Evolutionary conservation across 768 basidiomycete species (phyloP).

Genomic region (Tricholoma matsutake): DNA sequence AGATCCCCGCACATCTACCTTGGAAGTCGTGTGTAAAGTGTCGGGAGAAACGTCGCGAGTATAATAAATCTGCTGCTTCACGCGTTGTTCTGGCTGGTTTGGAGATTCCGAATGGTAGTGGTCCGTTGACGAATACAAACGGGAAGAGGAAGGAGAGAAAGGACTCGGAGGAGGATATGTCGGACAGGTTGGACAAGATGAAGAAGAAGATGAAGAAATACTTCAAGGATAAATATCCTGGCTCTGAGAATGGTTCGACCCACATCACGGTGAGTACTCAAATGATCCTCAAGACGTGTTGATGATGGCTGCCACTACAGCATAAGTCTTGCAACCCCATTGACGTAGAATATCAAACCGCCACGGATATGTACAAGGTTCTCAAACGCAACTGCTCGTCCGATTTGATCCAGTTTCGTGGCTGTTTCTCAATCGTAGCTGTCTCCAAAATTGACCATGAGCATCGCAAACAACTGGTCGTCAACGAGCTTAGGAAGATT

Average conservation of each 20-base stretch:
- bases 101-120: background rate
- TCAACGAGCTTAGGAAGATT: constrained; percentile 27
- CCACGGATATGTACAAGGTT: constrained; percentile 25
- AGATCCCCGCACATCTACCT: background rate
- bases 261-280: background rate
- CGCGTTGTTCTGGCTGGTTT: background rate
- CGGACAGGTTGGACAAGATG: constrained; percentile 15
- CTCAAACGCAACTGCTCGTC: constrained; percentile 10
- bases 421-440: constrained; percentile 29
- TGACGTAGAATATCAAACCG: constrained; percentile 27
- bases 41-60: constrained; percentile 1
- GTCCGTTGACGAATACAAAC: background rate
- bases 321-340: background rate
- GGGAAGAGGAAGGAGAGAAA: constrained; percentile 1
- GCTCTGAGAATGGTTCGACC: background rate
- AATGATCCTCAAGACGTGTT: background rate
- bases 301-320: background rate
- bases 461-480: constrained; percentile 22
- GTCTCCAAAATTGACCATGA: constrained; percentile 19
- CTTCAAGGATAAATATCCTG: background rate
- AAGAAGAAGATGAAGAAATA: constrained; percentile 16
- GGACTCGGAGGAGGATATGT: background rate
- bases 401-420: constrained; percentile 17
- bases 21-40: background rate
- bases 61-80: background rate